Conservation (phyloP, 1,284 basidiomycete genomes). For the Kwoniella shivajii region DNA sequence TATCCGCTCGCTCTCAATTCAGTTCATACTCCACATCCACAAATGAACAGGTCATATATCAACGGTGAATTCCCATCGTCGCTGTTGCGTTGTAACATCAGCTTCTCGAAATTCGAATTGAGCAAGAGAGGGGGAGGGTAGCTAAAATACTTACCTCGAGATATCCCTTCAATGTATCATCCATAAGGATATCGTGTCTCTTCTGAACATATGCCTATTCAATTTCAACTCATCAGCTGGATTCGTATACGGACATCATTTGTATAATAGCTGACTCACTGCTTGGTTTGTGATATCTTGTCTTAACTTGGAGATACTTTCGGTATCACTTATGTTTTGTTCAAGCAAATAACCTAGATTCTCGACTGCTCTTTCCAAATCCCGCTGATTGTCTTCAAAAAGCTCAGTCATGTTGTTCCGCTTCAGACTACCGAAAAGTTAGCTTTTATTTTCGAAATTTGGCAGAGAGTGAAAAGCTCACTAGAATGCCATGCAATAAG, state of each 20-base stretch:
- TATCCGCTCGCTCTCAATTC: too few species aligned
- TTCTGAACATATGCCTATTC: slow-evolving; percentile 89
- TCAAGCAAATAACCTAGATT: slow-evolving; percentile 91
- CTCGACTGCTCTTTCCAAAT: slow-evolving; percentile 93
- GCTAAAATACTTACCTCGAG: slow-evolving; percentile 65
- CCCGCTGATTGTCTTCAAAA: slow-evolving; percentile 96
- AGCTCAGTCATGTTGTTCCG: slow-evolving; percentile 91
- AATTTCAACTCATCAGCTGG: background rate
- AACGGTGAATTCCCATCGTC: slow-evolving; percentile 56
- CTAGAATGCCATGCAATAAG: slow-evolving; percentile 99
- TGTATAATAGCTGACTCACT: slow-evolving; percentile 56
- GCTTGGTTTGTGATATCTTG: slow-evolving; percentile 95
- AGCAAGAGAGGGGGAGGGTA: background rate
- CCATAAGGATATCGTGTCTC: slow-evolving; percentile 89
- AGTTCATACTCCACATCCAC: too few species aligned
- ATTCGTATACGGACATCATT: slow-evolving; percentile 9
- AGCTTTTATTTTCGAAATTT: too few species aligned
- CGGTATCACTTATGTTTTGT: slow-evolving; percentile 76
- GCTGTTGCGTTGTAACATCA: slow-evolving; percentile 10
- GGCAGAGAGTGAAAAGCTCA: slow-evolving; percentile 27
- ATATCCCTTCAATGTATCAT: slow-evolving; percentile 91
- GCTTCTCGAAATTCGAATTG: background rate
- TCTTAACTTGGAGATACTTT: slow-evolving; percentile 76
- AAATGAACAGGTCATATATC: too few species aligned
- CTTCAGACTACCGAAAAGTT: slow-evolving; percentile 54